A percentile compares a stretch with the other conserved stretches of the same genome.
Conservation (phyloP, 2,329 filamentous ascomycete genomes). For the Neonectria magnoliae region DNA sequence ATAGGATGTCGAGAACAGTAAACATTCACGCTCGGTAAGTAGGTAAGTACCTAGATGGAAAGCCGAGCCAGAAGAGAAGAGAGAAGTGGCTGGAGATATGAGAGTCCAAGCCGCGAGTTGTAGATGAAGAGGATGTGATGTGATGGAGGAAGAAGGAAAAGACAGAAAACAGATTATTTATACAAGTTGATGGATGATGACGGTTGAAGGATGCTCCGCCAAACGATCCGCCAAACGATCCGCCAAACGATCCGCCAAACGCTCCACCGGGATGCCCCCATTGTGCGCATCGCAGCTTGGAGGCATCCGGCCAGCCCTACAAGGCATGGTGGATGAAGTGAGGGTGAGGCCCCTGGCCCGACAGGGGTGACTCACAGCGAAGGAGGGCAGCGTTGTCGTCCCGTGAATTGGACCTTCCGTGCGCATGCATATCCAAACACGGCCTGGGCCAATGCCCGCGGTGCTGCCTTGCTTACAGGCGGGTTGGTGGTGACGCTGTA, state of each 20-base stretch:
- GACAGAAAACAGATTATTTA: background rate
- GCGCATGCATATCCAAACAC: background rate
- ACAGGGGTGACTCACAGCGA: background rate
- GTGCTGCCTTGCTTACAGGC: background rate
- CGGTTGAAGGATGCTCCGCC: background rate
- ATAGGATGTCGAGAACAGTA: background rate
- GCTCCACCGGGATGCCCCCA: background rate
- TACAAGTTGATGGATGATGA: background rate
- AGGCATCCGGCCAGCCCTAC: slow-evolving; percentile 2
- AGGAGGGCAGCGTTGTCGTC: background rate
- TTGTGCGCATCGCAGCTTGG: background rate
- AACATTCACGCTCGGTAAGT: slow-evolving; percentile 17
- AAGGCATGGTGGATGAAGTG: background rate
- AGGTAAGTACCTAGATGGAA: background rate
- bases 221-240: background rate
- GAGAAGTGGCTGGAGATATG: background rate
- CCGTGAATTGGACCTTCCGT: background rate
- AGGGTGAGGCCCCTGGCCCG: background rate
- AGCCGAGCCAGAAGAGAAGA: background rate
- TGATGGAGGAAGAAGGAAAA: background rate
- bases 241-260: background rate
- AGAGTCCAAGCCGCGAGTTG: background rate
- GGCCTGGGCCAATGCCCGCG: slow-evolving; percentile 10
- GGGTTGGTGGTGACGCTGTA: background rate
- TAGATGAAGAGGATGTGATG: background rate